phyloP scores from a whole-genome alignment of 2,329 filamentous ascomycete species.

The Colletotrichum simmondsii region DNA sequence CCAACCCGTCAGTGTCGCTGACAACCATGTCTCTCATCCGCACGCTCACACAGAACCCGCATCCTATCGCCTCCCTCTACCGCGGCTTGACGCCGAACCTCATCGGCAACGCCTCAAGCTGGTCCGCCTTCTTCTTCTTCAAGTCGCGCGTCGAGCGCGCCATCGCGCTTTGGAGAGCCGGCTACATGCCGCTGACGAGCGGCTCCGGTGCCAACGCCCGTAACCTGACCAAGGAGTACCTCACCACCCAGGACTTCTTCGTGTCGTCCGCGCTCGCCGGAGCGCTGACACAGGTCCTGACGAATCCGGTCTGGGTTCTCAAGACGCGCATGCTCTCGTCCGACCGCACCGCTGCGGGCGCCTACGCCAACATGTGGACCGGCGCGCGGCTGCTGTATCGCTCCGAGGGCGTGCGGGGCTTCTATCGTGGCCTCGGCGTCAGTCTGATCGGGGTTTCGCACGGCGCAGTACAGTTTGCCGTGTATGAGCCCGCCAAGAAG shows the following conservation, averaged over 20 bases:
- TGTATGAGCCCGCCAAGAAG: slow-evolving; percentile 80
- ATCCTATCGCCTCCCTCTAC: slow-evolving; percentile 79
- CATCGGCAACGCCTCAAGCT: slow-evolving; percentile 88
- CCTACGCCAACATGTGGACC: slow-evolving; percentile 81
- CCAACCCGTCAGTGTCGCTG: slow-evolving; percentile 49
- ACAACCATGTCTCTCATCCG: slow-evolving; percentile 66
- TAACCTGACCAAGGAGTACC: slow-evolving; percentile 44
- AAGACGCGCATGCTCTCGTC: slow-evolving; percentile 97
- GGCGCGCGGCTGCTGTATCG: slow-evolving; percentile 75
- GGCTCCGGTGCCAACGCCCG: slow-evolving; percentile 35
- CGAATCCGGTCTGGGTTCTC: slow-evolving; percentile 97
- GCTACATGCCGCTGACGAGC: slow-evolving; percentile 31
- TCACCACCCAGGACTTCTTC: slow-evolving; percentile 81
- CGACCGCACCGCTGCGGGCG: slow-evolving; percentile 77
- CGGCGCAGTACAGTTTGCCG: slow-evolving; percentile 94
- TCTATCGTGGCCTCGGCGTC: slow-evolving; percentile 88
- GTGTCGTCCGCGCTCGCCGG: slow-evolving; percentile 78
- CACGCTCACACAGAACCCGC: slow-evolving; percentile 58
- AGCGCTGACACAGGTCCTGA: slow-evolving; percentile 80
- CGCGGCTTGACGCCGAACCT: slow-evolving; percentile 91
- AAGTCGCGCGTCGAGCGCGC: slow-evolving; percentile 65
- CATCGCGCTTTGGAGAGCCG: slow-evolving; percentile 48
- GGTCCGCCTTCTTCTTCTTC: slow-evolving; percentile 92
- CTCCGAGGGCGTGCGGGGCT: slow-evolving; percentile 80
- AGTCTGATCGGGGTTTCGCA: slow-evolving; percentile 89